Evolutionary conservation across 129 eudicot genomes (phyloP).

Genomic region (Deinandra increscens): DNA sequence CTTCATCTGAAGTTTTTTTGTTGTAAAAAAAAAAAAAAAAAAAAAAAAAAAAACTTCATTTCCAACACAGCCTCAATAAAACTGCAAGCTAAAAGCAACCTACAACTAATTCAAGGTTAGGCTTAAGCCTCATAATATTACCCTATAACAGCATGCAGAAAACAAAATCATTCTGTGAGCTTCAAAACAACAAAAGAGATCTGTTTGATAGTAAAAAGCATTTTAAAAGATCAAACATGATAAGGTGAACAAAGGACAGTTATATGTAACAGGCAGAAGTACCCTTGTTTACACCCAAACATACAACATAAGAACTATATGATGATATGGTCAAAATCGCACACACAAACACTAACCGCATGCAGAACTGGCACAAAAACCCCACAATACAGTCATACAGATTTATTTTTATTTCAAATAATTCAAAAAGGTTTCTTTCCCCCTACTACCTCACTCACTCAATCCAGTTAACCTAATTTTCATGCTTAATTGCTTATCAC

Average conservation of each 20-base stretch:
- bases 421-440: background rate
- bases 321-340: background rate
- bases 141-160: background rate
- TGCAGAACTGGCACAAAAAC: slow-evolving; percentile 10
- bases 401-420: slow-evolving; percentile 7
- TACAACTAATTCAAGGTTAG: background rate
- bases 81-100: slow-evolving; percentile 5
- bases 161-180: background rate
- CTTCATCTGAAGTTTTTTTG: slow-evolving; percentile 18
- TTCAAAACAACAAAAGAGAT: slow-evolving; percentile 12
- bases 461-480: slow-evolving; percentile 1
- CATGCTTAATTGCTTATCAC: background rate
- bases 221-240: slow-evolving; percentile 6
- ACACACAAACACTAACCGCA: slow-evolving; percentile 11
- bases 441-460: slow-evolving; percentile 11
- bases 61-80: background rate
- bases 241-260: slow-evolving; percentile 10
- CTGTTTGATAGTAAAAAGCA: background rate
- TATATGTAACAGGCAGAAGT: background rate
- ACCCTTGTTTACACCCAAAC: slow-evolving; percentile 1
- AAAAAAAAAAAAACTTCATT: slow-evolving; percentile 3
- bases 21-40: no score
- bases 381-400: background rate
- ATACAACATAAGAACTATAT: background rate
- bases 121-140: slow-evolving; percentile 8